Conservation (phyloP, 164 flowering plant genomes). For the Amborella trichopoda region DNA sequence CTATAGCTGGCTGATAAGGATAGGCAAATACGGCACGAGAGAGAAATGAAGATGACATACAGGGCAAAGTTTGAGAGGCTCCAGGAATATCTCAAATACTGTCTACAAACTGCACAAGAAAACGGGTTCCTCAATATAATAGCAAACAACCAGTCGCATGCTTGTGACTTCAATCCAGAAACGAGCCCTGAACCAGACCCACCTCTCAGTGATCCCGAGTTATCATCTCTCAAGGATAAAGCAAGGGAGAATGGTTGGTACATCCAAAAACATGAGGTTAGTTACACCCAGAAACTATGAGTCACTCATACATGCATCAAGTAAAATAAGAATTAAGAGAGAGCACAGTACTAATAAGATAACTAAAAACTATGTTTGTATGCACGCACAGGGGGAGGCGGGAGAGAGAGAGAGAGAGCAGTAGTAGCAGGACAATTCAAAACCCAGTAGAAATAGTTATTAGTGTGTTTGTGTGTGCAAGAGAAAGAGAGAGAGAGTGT, state of each 20-base stretch:
- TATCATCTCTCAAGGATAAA: conserved; percentile 21
- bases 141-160: not conserved
- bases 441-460: not conserved
- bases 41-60: conserved; percentile 16
- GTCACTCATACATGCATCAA: not conserved
- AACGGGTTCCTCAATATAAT: conserved; percentile 28
- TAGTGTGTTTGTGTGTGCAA: not conserved
- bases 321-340: too few relatives aligned
- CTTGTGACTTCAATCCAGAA: not conserved
- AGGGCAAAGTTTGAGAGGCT: conserved; percentile 26
- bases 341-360: too few relatives aligned
- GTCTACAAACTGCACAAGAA: conserved; percentile 37
- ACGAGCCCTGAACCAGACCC: conserved; percentile 4
- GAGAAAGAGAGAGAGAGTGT: too few relatives aligned
- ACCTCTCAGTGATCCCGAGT: conserved; percentile 4
- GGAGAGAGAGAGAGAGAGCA: too few relatives aligned
- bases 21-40: conserved; percentile 25
- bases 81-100: conserved; percentile 29
- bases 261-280: conserved; percentile 50
- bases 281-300: not conserved
- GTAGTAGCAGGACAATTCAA: not conserved
- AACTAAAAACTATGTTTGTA: too few relatives aligned
- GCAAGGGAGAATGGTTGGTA: conserved; percentile 50
- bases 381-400: too few relatives aligned
- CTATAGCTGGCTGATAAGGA: conserved; percentile 20